A percentile compares a stretch with the other conserved stretches of the same genome.
These are phyloP conservation scores for Penicillium thymicola DNA, from an alignment of 2,329 filamentous ascomycete genomes.

Conservation along the genomic window DNA sequence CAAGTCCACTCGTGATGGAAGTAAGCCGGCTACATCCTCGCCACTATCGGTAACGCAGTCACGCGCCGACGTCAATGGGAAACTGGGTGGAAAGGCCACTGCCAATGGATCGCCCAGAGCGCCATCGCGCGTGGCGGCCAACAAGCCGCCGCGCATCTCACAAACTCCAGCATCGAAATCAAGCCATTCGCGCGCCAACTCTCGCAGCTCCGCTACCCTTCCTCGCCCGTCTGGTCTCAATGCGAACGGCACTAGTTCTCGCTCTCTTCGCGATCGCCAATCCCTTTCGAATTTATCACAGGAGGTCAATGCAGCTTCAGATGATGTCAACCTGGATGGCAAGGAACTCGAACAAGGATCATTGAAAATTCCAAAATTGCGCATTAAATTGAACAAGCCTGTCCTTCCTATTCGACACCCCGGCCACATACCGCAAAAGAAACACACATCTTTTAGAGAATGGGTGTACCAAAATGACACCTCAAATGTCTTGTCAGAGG, in stretches of 20 bases:
- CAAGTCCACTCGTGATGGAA: constrained; percentile 27
- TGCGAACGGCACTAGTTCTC: constrained; percentile 24
- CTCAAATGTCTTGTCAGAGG: constrained; percentile 50
- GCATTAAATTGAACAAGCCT: constrained; percentile 53
- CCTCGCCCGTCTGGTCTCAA: constrained; percentile 17
- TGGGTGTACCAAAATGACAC: constrained; percentile 57
- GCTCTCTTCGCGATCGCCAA: constrained; percentile 25
- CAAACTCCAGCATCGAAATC: constrained; percentile 30
- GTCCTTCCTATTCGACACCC: constrained; percentile 52
- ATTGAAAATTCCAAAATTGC: constrained; percentile 34
- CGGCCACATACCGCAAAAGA: constrained; percentile 46
- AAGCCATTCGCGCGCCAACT: constrained; percentile 27
- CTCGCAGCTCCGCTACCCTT: constrained; percentile 28
- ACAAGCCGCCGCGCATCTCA: constrained; percentile 22
- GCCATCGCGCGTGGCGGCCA: constrained; percentile 21
- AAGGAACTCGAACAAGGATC: constrained; percentile 21
- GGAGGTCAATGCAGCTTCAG: constrained; percentile 5
- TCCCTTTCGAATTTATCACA: constrained; percentile 26
- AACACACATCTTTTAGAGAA: constrained; percentile 57
- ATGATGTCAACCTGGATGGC: constrained; percentile 13
- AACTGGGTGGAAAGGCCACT: constrained; percentile 27
- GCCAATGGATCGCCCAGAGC: constrained; percentile 33
- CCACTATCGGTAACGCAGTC: constrained; percentile 30
- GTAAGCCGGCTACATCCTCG: constrained; percentile 29
- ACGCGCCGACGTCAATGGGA: constrained; percentile 31